Base-by-base conservation (phyloP, 1,284 basidiomycete species). In the Peniophora sp. region DNA sequence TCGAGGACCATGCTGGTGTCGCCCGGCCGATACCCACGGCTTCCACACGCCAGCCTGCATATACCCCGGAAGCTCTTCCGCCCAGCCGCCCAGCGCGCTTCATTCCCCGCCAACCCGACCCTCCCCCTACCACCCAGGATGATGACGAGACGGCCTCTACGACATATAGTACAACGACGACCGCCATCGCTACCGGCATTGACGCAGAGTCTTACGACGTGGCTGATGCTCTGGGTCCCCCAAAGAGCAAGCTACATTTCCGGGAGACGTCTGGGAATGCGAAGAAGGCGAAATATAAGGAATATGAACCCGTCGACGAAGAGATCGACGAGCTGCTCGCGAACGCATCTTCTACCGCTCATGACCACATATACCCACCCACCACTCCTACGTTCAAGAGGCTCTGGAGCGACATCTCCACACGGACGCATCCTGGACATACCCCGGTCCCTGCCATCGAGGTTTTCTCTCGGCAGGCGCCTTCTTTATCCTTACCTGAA, bases 381-480 rank as follows among this genome's bases (percentile, higher is more conserved):
- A 20, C 44, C 44, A 45, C 38, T 8, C 38, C 38, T 16, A 20
- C 38, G 16, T 24, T 25, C 24, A 20, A 22, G 20, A 8, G 44
- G 14, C 19, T 45, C 9, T 45, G 44, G 44, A 45, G 44, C 22
- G 14, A 44, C 23, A 14, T 38, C n/a, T 27, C 34, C 22, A 20
- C n/a, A 23, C 39, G 44, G 34, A 27, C 25, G 34, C 27, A 32
- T 12, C 27, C 2, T 10, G 53, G 51, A 17, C 78, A 82, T 59
- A 68, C 57, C 5, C 79, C 83, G 38, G 61, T 85, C 19, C 71
- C 84, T 35, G 77, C 79, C 2, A 72, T 73, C 6, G 64, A 66
- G 5, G 65, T 86, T 1, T 82, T 86, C 58, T 64, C 78, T 50
- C 72, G 79, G 27, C 62, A 71, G 56, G 80, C 83, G 3, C 69